Conservation (phyloP, 371 early-diverging fungal species). For the Rhizoclosmatium hyalinum region DNA sequence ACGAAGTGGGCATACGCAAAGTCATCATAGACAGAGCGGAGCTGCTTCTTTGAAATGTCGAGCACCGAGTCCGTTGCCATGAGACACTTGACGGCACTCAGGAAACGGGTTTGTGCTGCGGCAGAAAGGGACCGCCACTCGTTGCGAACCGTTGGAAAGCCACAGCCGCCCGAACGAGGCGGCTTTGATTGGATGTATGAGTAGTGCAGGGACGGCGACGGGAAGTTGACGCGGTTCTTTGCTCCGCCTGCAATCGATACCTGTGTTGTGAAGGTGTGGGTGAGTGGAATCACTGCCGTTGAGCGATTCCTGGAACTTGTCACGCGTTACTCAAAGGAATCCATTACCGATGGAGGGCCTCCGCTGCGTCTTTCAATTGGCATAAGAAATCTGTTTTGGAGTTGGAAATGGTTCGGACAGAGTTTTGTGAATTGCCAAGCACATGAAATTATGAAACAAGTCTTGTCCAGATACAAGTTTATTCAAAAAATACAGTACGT, state of each 20-base stretch:
- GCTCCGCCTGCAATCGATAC: neutral
- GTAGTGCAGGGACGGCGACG: conserved; percentile 1
- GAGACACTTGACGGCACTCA: conserved; percentile 31
- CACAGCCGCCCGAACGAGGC: neutral
- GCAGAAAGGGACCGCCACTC: conserved; percentile 21
- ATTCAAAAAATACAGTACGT: too few relatives aligned
- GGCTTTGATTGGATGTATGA: neutral
- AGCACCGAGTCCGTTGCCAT: conserved; percentile 16
- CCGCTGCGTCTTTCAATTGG: too few relatives aligned
- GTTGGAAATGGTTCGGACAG: too few relatives aligned
- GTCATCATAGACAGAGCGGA: conserved; percentile 25
- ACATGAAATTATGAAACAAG: too few relatives aligned
- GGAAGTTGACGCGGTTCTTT: conserved; percentile 7
- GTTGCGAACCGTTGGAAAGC: conserved; percentile 2
- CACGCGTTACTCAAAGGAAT: too few relatives aligned
- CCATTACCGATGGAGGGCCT: too few relatives aligned
- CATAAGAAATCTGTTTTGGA: too few relatives aligned
- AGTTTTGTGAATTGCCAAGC: too few relatives aligned
- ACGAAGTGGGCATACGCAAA: conserved; percentile 16
- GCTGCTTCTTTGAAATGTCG: neutral
- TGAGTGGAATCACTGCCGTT: too few relatives aligned
- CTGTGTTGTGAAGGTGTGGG: neutral
- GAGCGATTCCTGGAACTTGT: too few relatives aligned
- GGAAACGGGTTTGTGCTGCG: neutral
- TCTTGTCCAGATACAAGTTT: too few relatives aligned